phyloP scores from a whole-genome alignment of 1,284 basidiomycete genomes.

The Earliella scabrosa region DNA sequence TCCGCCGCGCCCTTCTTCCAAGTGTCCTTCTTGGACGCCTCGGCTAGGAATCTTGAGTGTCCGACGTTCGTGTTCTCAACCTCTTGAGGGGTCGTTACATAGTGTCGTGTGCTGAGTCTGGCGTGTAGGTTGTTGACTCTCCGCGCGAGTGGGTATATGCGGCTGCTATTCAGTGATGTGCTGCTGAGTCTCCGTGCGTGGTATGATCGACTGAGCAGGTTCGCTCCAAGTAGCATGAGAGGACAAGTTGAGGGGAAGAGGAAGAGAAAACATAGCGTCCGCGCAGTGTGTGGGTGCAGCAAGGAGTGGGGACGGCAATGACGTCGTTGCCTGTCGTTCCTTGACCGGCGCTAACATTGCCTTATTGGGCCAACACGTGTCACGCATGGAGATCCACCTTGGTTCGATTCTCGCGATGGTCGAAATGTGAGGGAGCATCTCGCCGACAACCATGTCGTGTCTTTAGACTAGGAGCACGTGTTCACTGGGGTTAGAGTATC shows the following conservation, averaged over 20 bases:
- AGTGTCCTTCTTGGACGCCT: conserved; percentile 40
- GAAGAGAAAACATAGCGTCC: neutral
- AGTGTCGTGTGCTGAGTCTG: neutral
- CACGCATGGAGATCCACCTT: too few species aligned
- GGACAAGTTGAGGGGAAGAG: neutral
- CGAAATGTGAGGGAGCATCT: too few species aligned
- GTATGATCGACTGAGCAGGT: neutral
- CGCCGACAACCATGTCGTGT: too few species aligned
- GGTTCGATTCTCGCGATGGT: too few species aligned
- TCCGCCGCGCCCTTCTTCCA: conserved; percentile 38
- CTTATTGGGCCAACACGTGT: neutral
- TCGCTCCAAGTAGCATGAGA: neutral
- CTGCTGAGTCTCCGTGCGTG: too few species aligned
- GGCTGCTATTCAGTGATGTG: too few species aligned
- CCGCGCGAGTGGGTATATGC: neutral
- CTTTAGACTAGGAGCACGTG: too few species aligned
- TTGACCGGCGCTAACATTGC: neutral
- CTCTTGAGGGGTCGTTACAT: conserved; percentile 19
- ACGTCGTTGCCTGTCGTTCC: neutral
- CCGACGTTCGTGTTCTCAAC: conserved; percentile 43
- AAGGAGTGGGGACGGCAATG: neutral
- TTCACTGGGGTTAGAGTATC: neutral
- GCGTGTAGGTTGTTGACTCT: neutral
- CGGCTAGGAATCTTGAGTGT: conserved; percentile 52
- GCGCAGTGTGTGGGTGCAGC: neutral